Evolutionary conservation across 306 rosid species (phyloP), one percentile per base, ranked within the genome.

Genomic region (Rosa chinensis): DNA sequence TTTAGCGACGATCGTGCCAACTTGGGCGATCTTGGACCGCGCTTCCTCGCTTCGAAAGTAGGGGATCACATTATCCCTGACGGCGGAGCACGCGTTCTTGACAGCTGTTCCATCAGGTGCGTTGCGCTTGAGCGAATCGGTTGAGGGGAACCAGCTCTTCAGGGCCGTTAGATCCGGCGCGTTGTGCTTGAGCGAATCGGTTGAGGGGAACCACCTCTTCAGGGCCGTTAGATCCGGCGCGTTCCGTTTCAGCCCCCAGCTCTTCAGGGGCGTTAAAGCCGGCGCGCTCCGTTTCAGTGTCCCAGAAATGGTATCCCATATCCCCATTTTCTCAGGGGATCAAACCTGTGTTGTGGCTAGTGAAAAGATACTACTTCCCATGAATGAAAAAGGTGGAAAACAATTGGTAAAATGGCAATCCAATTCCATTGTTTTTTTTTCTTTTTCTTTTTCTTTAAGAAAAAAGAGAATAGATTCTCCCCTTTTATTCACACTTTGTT

Each of bases 81-180:
- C 76, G 72, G 47, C 61, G 49, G 35, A 48, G 35, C 35, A 32
- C 35, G 35, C 61, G 72, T 20, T 55, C 70, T 52, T 72, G 2
- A 28, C 78, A 7, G 78, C 5, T 14, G 70, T 64, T 28, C 20
- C 55, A 82, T 72, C 63, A 1, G 82, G 82, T 21, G 40, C 8
- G 58, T 10, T 78, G 35, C 66, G 71, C 20, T 47, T 78, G 8
- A 73, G 17, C 16, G 76, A 78, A 10, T 47, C 76, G 6, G 56
- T 11, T 47, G 40, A 14, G 17, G 25, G 76, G 59, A 12, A 23
- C 42, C 59, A 25, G 6, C 12, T 48, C 12, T 7, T 71, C 1
- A 14, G 23, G 42, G 62, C 28, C 43, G 45, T 49, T 16, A 72
- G 44, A 17, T 72, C 45, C 1, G 62, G 45, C 4, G 25, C 62